Evolutionary conservation across 495 filamentous ascomycete genomes (phyloP).

Genomic region (Cladorrhinum samala): DNA sequence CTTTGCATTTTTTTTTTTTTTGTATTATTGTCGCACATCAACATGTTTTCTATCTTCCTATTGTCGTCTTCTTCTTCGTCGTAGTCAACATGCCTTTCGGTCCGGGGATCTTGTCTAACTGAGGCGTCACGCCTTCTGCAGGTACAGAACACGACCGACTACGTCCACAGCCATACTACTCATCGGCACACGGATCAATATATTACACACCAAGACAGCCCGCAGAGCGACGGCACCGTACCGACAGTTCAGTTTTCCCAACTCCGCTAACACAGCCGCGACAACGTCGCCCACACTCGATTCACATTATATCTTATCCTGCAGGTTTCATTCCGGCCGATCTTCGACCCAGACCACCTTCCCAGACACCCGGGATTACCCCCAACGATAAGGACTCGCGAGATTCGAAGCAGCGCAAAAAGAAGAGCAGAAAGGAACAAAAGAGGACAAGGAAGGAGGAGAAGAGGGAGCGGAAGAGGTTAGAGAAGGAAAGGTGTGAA

Average conservation of each 20-base stretch:
- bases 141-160: constrained; percentile 29
- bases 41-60: constrained; percentile 1
- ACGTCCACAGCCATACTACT: constrained; percentile 29
- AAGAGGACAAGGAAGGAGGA: constrained; percentile 15
- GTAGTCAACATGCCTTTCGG: constrained; percentile 8
- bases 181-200: constrained; percentile 32
- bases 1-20: background rate
- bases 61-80: background rate
- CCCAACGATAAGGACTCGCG: constrained; percentile 15
- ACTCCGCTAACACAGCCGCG: constrained; percentile 46
- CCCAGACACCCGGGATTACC: constrained; percentile 5
- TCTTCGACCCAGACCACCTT: constrained; percentile 31
- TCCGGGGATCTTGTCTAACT: constrained; percentile 19
- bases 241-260: constrained; percentile 30
- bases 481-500: constrained; percentile 25
- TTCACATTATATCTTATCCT: constrained; percentile 51
- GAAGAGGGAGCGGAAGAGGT: constrained; percentile 20
- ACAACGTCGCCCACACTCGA: constrained; percentile 46
- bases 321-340: constrained; percentile 45
- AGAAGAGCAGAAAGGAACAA: constrained; percentile 18
- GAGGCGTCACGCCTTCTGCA: constrained; percentile 19
- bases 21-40: constrained; percentile 3
- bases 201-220: constrained; percentile 36
- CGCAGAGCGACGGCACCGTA: constrained; percentile 27
- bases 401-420: constrained; percentile 17